Conservation (phyloP, 1,284 basidiomycete genomes). For the Neolentinus lepideus region DNA sequence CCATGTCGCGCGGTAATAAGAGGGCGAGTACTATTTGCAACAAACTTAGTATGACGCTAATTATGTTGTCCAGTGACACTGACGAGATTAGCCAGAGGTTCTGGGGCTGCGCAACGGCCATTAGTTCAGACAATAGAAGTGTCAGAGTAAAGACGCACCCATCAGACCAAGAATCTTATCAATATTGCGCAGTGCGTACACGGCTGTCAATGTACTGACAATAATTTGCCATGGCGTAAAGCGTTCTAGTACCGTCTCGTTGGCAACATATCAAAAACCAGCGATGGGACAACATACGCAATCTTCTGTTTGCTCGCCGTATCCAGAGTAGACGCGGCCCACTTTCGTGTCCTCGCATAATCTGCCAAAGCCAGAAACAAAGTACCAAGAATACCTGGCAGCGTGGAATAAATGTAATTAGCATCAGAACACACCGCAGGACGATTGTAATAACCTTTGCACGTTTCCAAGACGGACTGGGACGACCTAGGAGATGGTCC, state of each 20-base stretch:
- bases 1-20: slow-evolving; percentile 97
- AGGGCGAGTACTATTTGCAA: slow-evolving; percentile 70
- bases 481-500: slow-evolving; percentile 29
- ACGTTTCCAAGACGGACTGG: slow-evolving; percentile 30
- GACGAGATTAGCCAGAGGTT: slow-evolving; percentile 85
- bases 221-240: slow-evolving; percentile 96
- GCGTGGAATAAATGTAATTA: slow-evolving; percentile 2
- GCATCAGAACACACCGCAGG: not conserved
- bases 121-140: slow-evolving; percentile 2
- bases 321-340: slow-evolving; percentile 65
- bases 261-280: not conserved
- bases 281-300: slow-evolving; percentile 41
- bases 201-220: slow-evolving; percentile 73
- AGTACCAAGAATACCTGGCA: slow-evolving; percentile 78
- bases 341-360: slow-evolving; percentile 61
- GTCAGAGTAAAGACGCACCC: slow-evolving; percentile 19
- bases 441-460: slow-evolving; percentile 19
- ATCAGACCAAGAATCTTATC: slow-evolving; percentile 81
- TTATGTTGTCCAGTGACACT: slow-evolving; percentile 16
- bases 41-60: not conserved
- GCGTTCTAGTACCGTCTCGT: slow-evolving; percentile 40
- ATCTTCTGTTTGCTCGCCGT: slow-evolving; percentile 45
- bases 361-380: slow-evolving; percentile 84
- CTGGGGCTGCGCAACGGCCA: slow-evolving; percentile 59
- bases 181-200: slow-evolving; percentile 83